A percentile compares a stretch with the other conserved stretches of the same genome.
Evolutionary conservation across 2,329 filamentous ascomycete species (phyloP).

Genomic region (Monilinia fructigena): DNA sequence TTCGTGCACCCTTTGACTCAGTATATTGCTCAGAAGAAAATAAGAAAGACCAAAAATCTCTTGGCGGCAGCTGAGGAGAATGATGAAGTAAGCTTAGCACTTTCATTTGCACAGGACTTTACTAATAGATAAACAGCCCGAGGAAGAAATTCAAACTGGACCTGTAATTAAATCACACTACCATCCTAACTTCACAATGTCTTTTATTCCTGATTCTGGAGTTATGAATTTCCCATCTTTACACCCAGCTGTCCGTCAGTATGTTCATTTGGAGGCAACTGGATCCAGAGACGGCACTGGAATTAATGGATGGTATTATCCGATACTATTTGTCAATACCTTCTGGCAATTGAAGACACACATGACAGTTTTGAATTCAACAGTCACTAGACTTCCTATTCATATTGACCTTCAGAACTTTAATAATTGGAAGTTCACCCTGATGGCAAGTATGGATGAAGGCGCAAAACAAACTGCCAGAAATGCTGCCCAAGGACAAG

Average conservation of each 20-base stretch:
- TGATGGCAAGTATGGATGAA: slow-evolving; percentile 81
- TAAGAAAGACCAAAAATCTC: slow-evolving; percentile 81
- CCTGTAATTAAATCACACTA: slow-evolving; percentile 84
- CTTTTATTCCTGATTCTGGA: slow-evolving; percentile 79
- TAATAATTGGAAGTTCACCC: slow-evolving; percentile 83
- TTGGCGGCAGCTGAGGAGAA: slow-evolving; percentile 55
- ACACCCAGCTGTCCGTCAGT: slow-evolving; percentile 73
- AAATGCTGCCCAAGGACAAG: slow-evolving; percentile 62
- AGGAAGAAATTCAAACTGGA: slow-evolving; percentile 53
- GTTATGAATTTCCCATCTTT: slow-evolving; percentile 64
- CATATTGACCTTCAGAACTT: slow-evolving; percentile 82
- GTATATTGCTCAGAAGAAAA: slow-evolving; percentile 88
- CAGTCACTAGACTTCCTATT: slow-evolving; percentile 76
- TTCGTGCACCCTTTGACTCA: slow-evolving; percentile 85
- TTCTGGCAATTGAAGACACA: slow-evolving; percentile 95
- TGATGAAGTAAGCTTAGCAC: slow-evolving; percentile 46
- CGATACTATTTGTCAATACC: slow-evolving; percentile 87
- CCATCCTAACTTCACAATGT: slow-evolving; percentile 89
- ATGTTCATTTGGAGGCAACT: slow-evolving; percentile 74
- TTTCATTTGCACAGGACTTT: slow-evolving; percentile 37
- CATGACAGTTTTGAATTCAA: slow-evolving; percentile 90
- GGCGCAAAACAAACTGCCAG: slow-evolving; percentile 80
- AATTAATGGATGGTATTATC: slow-evolving; percentile 90
- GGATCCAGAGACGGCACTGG: slow-evolving; percentile 81
- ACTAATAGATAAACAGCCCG: slow-evolving; percentile 49